Percentiles rank a stretch among this genome's conserved stretches.
phyloP scores from a whole-genome alignment of 2,329 filamentous ascomycete genomes.

The Fusarium azukiicola region DNA sequence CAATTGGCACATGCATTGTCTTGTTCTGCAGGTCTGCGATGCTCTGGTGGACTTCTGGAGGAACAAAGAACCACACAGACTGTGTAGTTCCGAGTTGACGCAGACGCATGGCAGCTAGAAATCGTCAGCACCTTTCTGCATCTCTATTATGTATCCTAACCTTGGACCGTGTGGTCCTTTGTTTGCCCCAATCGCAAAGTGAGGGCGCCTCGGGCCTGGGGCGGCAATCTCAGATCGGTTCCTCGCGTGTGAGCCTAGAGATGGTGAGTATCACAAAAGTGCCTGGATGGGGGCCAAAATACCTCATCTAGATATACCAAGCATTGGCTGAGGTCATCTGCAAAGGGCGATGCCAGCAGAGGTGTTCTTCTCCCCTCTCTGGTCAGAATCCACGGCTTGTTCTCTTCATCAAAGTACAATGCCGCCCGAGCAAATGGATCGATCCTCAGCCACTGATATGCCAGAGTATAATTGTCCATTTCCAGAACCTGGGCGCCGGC shows the following conservation, averaged over 20 bases:
- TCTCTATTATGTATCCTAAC: constrained; percentile 60
- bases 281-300: constrained; percentile 52
- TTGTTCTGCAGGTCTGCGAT: constrained; percentile 70
- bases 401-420: constrained; percentile 70
- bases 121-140: constrained; percentile 17
- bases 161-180: constrained; percentile 75
- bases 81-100: constrained; percentile 78
- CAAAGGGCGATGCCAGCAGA: constrained; percentile 47
- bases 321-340: constrained; percentile 43
- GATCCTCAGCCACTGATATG: constrained; percentile 71
- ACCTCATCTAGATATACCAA: constrained; percentile 80
- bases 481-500: constrained; percentile 83
- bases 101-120: constrained; percentile 80
- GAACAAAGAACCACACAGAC: constrained; percentile 75
- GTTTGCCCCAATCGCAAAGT: constrained; percentile 78
- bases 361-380: constrained; percentile 43
- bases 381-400: constrained; percentile 48
- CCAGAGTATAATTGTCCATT: constrained; percentile 75
- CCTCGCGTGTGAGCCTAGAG: constrained; percentile 61
- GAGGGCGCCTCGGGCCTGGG: constrained; percentile 70
- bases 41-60: constrained; percentile 80
- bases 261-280: background rate
- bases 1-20: constrained; percentile 47
- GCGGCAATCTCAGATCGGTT: constrained; percentile 78
- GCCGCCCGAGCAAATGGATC: constrained; percentile 71